A percentile compares a stretch with the other conserved stretches of the same genome.
Evolutionary conservation across 805 yeast genomes (phyloP).

Genomic region (Lachancea quebecensis): DNA sequence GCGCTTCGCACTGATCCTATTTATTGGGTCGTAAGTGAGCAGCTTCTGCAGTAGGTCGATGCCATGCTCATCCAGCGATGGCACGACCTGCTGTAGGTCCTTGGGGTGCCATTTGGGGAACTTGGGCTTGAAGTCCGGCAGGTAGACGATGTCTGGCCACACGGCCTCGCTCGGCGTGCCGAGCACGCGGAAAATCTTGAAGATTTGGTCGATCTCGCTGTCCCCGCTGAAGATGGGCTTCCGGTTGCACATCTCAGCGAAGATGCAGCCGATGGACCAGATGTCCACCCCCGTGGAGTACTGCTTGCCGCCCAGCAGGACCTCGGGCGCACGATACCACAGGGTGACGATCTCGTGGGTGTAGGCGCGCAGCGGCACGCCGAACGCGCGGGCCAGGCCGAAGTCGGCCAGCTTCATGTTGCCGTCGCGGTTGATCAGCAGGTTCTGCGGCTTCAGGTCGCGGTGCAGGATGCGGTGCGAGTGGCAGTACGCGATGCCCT

Average conservation of each 20-base stretch:
- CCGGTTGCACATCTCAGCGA: conserved; percentile 98
- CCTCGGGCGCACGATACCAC: conserved; percentile 99
- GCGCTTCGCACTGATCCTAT: conserved; percentile 88
- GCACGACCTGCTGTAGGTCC: conserved; percentile 73
- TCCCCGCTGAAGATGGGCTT: conserved; percentile 95
- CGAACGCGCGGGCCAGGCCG: conserved; percentile 95
- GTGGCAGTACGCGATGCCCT: conserved; percentile 70
- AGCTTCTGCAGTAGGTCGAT: conserved; percentile 73
- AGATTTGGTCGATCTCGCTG: conserved; percentile 90
- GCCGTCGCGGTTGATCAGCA: conserved; percentile 83
- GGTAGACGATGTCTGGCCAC: conserved; percentile 94
- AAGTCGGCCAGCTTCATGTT: conserved; percentile 92
- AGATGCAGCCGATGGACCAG: conserved; percentile 98
- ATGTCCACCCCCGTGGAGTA: conserved; percentile 96
- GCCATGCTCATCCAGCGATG: conserved; percentile 76
- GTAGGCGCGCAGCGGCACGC: conserved; percentile 95
- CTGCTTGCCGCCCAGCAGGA: conserved; percentile 86
- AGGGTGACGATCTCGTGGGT: conserved; percentile 96
- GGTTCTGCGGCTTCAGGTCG: conserved; percentile 90
- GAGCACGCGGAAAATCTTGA: conserved; percentile 84
- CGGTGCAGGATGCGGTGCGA: conserved; percentile 61
- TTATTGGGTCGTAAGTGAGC: conserved; percentile 87
- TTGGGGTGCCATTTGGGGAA: conserved; percentile 86
- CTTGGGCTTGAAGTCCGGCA: conserved; percentile 79
- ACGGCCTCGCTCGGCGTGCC: conserved; percentile 95